Evolutionary conservation across 768 basidiomycete genomes (phyloP).

Genomic region (Boletus coccyginus): DNA sequence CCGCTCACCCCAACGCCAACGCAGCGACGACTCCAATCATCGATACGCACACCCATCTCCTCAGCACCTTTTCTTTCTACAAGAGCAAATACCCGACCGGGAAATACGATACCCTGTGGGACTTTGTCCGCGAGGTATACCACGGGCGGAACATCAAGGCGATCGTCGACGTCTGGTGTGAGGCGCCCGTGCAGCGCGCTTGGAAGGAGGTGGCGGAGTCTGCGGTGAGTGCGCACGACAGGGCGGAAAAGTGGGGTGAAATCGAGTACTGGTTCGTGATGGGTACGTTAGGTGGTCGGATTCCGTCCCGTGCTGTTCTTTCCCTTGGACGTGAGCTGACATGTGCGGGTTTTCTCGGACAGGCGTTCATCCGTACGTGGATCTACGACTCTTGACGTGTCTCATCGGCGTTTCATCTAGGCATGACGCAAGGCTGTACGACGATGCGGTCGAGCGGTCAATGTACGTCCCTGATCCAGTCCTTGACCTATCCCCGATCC

Average conservation of each 20-base stretch:
- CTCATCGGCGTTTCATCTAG: constrained; percentile 31
- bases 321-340: background rate
- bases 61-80: constrained; percentile 68
- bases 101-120: constrained; percentile 53
- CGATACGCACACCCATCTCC: constrained; percentile 86
- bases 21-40: constrained; percentile 44
- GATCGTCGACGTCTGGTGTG: constrained; percentile 88
- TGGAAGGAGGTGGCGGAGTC: constrained; percentile 79
- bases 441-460: constrained; percentile 61
- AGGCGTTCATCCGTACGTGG: constrained; percentile 74
- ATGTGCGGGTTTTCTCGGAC: background rate
- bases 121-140: constrained; percentile 67
- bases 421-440: constrained; percentile 71
- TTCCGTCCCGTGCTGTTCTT: too few species aligned
- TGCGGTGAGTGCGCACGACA: constrained; percentile 49
- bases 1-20: constrained; percentile 21
- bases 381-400: too few species aligned
- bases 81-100: constrained; percentile 58
- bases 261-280: constrained; percentile 83
- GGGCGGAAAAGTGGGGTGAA: constrained; percentile 57
- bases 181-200: constrained; percentile 58
- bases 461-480: constrained; percentile 45
- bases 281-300: constrained; percentile 48
- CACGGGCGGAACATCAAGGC: constrained; percentile 53
- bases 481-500: background rate